Percentiles rank a stretch among this genome's conserved stretches.
phyloP scores from a whole-genome alignment of 176 grass and related monocot species.

The Musa beccarii region DNA sequence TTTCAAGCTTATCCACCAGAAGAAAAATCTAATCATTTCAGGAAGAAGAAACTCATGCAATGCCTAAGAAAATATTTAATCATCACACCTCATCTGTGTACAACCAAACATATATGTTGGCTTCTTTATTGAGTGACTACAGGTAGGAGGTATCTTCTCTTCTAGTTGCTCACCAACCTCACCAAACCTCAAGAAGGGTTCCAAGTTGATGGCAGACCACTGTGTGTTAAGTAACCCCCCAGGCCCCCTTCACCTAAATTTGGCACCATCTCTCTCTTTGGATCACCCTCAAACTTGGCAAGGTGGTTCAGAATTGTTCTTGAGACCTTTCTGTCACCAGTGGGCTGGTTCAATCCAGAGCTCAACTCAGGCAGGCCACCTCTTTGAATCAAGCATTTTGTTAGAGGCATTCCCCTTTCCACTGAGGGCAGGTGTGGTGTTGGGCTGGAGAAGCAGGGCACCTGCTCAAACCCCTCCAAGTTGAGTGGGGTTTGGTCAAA shows the following conservation, averaged over 20 bases:
- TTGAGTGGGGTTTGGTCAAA: slow-evolving; percentile 46
- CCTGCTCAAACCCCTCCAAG: slow-evolving; percentile 61
- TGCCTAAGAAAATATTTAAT: not conserved
- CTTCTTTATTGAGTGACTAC: not conserved
- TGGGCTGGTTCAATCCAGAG: slow-evolving; percentile 20
- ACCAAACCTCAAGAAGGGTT: slow-evolving; percentile 1
- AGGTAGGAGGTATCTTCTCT: not conserved
- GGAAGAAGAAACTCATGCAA: too few relatives aligned
- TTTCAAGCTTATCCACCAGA: not conserved
- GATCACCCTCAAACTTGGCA: slow-evolving; percentile 13
- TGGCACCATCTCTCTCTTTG: slow-evolving; percentile 28
- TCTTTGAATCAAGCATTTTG: slow-evolving; percentile 6
- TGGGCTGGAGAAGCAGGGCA: slow-evolving; percentile 99
- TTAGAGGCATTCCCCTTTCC: slow-evolving; percentile 26
- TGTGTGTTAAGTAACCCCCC: slow-evolving; percentile 10
- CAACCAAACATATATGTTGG: not conserved
- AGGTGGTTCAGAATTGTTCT: slow-evolving; percentile 55
- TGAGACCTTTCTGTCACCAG: slow-evolving; percentile 28
- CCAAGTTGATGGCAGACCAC: slow-evolving; percentile 11
- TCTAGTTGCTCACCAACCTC: not conserved
- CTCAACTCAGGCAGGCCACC: slow-evolving; percentile 15
- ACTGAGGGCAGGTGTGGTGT: slow-evolving; percentile 27
- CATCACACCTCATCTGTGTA: not conserved
- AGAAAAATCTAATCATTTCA: not conserved
- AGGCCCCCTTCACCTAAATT: slow-evolving; percentile 1